Conservation (phyloP, 768 basidiomycete species). For the Leccinellum luteum region DNA sequence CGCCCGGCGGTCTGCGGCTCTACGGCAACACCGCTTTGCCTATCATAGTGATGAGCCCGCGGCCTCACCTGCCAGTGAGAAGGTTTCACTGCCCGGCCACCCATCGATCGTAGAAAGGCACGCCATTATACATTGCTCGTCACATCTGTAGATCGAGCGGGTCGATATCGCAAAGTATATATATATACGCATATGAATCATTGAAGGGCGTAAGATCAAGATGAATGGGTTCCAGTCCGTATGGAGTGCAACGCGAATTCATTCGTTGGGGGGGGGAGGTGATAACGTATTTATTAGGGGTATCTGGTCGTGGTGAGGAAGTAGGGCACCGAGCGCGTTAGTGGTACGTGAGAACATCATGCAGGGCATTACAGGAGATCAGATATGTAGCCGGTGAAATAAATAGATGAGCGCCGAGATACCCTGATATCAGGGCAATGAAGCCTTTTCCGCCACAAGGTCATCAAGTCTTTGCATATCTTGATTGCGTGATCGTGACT, state of each 20-base stretch:
- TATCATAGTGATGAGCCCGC: conserved; percentile 19
- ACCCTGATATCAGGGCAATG: conserved; percentile 21
- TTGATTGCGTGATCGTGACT: conserved; percentile 49
- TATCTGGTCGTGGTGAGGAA: conserved; percentile 28
- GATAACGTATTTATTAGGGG: conserved; percentile 30
- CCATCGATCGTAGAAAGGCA: conserved; percentile 10
- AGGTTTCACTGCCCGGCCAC: background rate
- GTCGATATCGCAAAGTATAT: conserved; percentile 15
- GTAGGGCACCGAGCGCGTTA: conserved; percentile 11
- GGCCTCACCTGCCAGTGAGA: conserved; percentile 5
- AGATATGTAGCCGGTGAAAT: conserved; percentile 17
- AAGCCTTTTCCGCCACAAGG: conserved; percentile 54
- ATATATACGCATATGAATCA: conserved; percentile 31
- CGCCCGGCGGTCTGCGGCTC: background rate
- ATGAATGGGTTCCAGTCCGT: conserved; percentile 3
- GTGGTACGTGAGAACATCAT: conserved; percentile 20
- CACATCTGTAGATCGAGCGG: conserved; percentile 5
- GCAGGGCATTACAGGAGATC: conserved; percentile 21
- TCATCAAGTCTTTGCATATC: conserved; percentile 46
- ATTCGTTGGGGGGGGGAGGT: conserved; percentile 30
- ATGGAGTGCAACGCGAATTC: conserved; percentile 14
- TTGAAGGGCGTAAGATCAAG: conserved; percentile 25
- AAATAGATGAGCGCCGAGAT: conserved; percentile 17
- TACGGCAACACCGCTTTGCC: conserved; percentile 9
- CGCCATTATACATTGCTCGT: conserved; percentile 12